Conservation (phyloP, 2,329 filamentous ascomycete genomes). For the Exophiala mesophila region DNA sequence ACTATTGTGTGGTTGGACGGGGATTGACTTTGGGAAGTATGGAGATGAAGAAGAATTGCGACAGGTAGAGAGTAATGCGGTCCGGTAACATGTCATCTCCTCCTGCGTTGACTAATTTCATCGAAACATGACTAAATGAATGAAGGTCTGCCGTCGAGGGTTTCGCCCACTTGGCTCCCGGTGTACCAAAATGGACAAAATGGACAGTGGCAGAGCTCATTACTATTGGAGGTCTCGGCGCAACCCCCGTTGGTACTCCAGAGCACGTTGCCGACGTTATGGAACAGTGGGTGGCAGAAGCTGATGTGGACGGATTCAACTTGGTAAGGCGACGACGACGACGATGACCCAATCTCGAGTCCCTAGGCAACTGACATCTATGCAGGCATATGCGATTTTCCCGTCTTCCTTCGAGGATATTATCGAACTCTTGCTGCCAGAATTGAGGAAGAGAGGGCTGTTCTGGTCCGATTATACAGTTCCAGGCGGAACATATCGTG, state of each 20-base stretch:
- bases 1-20: conserved; percentile 54
- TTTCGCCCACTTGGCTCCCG: background rate
- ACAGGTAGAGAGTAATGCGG: conserved; percentile 48
- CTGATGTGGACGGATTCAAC: conserved; percentile 70
- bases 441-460: conserved; percentile 40
- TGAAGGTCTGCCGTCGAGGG: conserved; percentile 6
- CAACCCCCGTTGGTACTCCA: conserved; percentile 60
- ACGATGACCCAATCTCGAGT: too few relatives aligned
- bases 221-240: conserved; percentile 61
- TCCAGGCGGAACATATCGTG: conserved; percentile 8
- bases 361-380: too few relatives aligned
- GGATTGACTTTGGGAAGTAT: conserved; percentile 54
- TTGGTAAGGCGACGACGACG: background rate
- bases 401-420: conserved; percentile 46
- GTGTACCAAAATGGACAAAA: conserved; percentile 6
- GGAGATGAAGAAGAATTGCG: conserved; percentile 57
- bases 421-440: conserved; percentile 46
- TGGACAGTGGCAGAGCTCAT: conserved; percentile 3
- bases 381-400: background rate
- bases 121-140: background rate
- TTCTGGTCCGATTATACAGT: conserved; percentile 29
- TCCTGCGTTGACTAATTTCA: background rate
- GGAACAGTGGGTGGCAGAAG: conserved; percentile 62
- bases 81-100: conserved; percentile 34
- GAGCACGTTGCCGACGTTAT: conserved; percentile 63